Percentiles rank a stretch among this genome's conserved stretches.
These are phyloP conservation scores for Micractinium sp. DNA, from an alignment of 139 green algal species.

Conservation along the genomic window DNA sequence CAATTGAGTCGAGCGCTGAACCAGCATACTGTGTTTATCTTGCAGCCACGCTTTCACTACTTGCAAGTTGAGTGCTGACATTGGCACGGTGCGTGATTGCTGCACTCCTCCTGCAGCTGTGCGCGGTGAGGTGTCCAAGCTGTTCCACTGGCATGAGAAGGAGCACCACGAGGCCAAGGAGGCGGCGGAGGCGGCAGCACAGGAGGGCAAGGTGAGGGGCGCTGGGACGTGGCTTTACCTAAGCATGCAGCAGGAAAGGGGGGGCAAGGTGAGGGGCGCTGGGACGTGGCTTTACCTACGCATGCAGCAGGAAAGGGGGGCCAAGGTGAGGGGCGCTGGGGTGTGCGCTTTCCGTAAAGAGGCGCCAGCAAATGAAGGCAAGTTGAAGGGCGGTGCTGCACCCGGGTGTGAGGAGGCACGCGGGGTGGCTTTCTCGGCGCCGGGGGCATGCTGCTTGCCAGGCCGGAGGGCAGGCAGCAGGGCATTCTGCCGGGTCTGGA, in stretches of 20 bases:
- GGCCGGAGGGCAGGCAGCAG: too few species aligned
- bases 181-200: not conserved
- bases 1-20: too few species aligned
- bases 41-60: too few species aligned
- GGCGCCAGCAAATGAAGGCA: too few species aligned
- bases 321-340: not conserved
- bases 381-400: too few species aligned
- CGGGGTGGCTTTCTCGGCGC: too few species aligned
- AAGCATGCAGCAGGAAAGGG: not conserved
- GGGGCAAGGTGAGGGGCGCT: not conserved
- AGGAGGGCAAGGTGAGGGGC: not conserved
- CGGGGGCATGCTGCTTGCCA: too few species aligned
- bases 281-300: not conserved
- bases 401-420: too few species aligned
- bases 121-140: not conserved
- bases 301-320: not conserved
- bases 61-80: too few species aligned
- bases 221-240: not conserved
- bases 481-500: too few species aligned
- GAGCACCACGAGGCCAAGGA: constrained; percentile 19
- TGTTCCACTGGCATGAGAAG: constrained; percentile 40
- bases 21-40: too few species aligned
- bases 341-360: not conserved
- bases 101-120: not conserved
- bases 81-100: too few species aligned